These are phyloP conservation scores for Blastobotrys buckinghamii DNA, from an alignment of 1,139 yeast species.

Conservation along the genomic window DNA sequence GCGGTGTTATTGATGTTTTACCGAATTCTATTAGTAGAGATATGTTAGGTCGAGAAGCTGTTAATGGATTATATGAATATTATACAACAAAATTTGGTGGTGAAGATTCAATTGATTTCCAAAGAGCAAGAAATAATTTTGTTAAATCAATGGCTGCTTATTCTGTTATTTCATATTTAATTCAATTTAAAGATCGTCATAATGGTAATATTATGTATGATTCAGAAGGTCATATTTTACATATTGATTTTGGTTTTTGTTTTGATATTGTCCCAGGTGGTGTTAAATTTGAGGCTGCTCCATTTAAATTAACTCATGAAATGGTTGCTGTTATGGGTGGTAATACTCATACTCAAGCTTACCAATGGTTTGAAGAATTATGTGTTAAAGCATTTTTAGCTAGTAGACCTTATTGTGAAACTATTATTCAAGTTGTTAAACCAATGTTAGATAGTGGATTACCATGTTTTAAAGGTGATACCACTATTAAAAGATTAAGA, in stretches of 20 bases:
- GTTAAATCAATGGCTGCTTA: conserved; percentile 94
- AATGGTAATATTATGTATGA: conserved; percentile 99
- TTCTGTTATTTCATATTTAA: conserved; percentile 82
- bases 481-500: conserved; percentile 72
- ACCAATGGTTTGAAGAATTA: conserved; percentile 88
- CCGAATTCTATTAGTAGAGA: conserved; percentile 95
- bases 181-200: conserved; percentile 96
- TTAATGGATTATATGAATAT: conserved; percentile 91
- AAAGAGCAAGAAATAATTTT: conserved; percentile 85
- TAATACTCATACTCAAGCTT: conserved; percentile 74
- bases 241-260: conserved; percentile 97
- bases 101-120: conserved; percentile 83
- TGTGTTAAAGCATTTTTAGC: conserved; percentile 91
- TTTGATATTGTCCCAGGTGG: conserved; percentile 99
- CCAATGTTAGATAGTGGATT: conserved; percentile 96
- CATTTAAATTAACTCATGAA: conserved; percentile 92
- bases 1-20: conserved; percentile 96
- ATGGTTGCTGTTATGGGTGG: conserved; percentile 98
- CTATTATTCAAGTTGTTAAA: conserved; percentile 73
- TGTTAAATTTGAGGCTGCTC: conserved; percentile 94
- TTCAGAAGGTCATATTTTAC: conserved; percentile 87
- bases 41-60: conserved; percentile 98
- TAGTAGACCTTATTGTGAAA: conserved; percentile 83
- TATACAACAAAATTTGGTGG: conserved; percentile 91
- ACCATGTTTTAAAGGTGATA: conserved; percentile 86